Conservation (phyloP, 2,329 filamentous ascomycete genomes). For the Thielaviopsis punctulata region DNA sequence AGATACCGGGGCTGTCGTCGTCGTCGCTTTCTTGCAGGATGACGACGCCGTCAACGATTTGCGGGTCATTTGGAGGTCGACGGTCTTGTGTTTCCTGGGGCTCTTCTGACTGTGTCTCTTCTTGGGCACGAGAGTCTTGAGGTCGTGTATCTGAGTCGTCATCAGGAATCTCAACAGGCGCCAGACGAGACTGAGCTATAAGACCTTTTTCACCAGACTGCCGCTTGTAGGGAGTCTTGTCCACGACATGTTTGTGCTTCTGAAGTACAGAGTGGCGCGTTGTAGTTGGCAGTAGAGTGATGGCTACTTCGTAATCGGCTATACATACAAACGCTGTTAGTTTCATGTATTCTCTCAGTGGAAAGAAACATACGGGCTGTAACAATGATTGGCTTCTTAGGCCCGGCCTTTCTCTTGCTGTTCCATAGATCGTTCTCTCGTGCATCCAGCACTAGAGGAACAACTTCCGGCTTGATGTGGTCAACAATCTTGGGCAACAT, state of each 20-base stretch:
- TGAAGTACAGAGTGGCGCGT: conserved; percentile 74
- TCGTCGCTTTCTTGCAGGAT: conserved; percentile 18
- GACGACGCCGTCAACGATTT: neutral
- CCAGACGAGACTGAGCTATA: conserved; percentile 3
- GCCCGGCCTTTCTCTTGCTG: conserved; percentile 52
- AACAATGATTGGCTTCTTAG: conserved; percentile 63
- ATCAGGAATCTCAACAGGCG: conserved; percentile 5
- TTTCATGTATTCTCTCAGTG: neutral
- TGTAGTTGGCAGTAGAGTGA: conserved; percentile 77
- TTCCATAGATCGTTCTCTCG: conserved; percentile 38
- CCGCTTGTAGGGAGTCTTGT: conserved; percentile 17
- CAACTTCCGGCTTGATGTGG: conserved; percentile 65
- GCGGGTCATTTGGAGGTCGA: neutral
- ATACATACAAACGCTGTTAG: conserved; percentile 7
- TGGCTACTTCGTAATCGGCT: conserved; percentile 93
- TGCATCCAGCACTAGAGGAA: conserved; percentile 84
- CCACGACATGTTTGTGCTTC: conserved; percentile 58
- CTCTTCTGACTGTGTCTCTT: too few species aligned
- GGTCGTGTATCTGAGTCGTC: neutral
- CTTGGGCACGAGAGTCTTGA: too few species aligned
- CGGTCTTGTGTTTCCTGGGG: too few species aligned
- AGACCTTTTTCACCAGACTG: conserved; percentile 14
- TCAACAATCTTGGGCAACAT: conserved; percentile 71
- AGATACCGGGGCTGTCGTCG: conserved; percentile 14
- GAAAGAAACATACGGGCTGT: conserved; percentile 43